Percentiles rank a stretch among this genome's conserved stretches.
phyloP scores from a whole-genome alignment of 2,329 filamentous ascomycete species.

The Orbilia quercus region DNA sequence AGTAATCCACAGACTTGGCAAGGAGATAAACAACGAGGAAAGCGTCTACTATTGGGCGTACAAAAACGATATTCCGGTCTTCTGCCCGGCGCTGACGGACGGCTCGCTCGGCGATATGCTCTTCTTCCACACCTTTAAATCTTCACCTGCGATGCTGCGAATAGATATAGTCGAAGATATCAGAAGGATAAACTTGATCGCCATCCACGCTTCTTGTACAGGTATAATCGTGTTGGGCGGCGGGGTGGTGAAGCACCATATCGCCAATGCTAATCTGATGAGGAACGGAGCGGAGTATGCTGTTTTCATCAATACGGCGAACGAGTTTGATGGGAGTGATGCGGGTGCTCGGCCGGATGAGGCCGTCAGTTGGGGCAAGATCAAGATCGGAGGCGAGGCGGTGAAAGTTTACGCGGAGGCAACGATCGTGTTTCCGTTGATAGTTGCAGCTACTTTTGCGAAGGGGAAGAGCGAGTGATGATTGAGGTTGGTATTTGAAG shows the following conservation, averaged over 20 bases:
- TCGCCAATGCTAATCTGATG: constrained; percentile 97
- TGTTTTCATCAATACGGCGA: constrained; percentile 96
- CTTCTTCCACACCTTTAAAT: constrained; percentile 96
- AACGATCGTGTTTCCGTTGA: constrained; percentile 74
- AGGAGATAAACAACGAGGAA: constrained; percentile 90
- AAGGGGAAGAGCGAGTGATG: constrained; percentile 59
- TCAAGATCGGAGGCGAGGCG: constrained; percentile 80
- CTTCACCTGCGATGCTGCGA: constrained; percentile 81
- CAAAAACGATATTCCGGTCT: constrained; percentile 95
- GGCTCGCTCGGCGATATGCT: constrained; percentile 97
- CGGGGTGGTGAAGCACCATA: constrained; percentile 97
- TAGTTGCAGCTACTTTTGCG: constrained; percentile 76
- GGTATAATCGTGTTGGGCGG: constrained; percentile 97
- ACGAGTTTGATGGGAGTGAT: constrained; percentile 98
- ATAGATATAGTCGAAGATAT: constrained; percentile 96
- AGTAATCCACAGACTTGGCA: constrained; percentile 87
- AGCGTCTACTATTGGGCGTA: constrained; percentile 98
- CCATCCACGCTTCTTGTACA: constrained; percentile 84
- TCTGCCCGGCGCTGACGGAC: constrained; percentile 95
- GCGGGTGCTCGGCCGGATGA: constrained; percentile 94
- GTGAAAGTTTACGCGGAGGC: constrained; percentile 84
- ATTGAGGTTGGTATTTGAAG: too few relatives aligned
- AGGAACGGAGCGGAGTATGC: constrained; percentile 96
- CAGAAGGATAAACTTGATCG: constrained; percentile 88
- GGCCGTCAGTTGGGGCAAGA: constrained; percentile 98